Base-by-base conservation (phyloP, 2,329 filamentous ascomycete species). In the Phyllosticta citrichinensis region DNA sequence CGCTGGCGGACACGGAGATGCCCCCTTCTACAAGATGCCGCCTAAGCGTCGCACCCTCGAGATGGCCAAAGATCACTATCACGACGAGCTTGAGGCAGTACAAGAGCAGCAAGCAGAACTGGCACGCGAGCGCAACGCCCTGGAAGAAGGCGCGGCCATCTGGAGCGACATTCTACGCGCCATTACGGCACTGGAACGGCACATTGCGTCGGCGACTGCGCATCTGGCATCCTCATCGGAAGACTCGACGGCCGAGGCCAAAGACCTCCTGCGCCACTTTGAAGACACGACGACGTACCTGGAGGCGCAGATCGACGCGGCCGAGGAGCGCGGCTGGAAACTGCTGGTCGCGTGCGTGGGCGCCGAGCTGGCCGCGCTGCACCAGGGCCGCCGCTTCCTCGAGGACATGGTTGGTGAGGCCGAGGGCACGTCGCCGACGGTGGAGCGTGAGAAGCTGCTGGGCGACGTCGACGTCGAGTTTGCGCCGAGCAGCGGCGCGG, bases 261-360 rank as follows among this genome's bases (percentile, higher is more conserved):
- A 66, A 30, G 68, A 66, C 25, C 70, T 81, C 61, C 73, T 87
- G 19, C 68, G 66, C 4, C 78, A 81, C 63, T 86, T 91, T 79
- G 76, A 80, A 27, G 69, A 68, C 2, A 80, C 86, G 4, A 79
- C 87, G 12, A 66, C 68, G 0, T 79, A 80, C 2, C 73, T 93
- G 3, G 79, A 85, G 58, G 73, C 77, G 17, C 79, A 80, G 20
- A 67, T 85, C 25, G 74, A 77, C 1, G 68, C 80, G 2, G 86
- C 86, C 0, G 83, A 88, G 63, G 74, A 78, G 1, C 82, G 82
- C 61, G 79, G 81, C 17, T 93, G 89, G 88, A 91, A 87, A 61
- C 74, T 92, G 17, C 77, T 93, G 19, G 85, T 91, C 4, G 88
- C 84, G 57, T 88, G 87, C 11, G 84, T 93, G 35, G 87, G 88